Evolutionary conservation across 768 basidiomycete genomes (phyloP), one percentile per base, ranked within the genome.

Genomic region (Cyclocybe aegerita): DNA sequence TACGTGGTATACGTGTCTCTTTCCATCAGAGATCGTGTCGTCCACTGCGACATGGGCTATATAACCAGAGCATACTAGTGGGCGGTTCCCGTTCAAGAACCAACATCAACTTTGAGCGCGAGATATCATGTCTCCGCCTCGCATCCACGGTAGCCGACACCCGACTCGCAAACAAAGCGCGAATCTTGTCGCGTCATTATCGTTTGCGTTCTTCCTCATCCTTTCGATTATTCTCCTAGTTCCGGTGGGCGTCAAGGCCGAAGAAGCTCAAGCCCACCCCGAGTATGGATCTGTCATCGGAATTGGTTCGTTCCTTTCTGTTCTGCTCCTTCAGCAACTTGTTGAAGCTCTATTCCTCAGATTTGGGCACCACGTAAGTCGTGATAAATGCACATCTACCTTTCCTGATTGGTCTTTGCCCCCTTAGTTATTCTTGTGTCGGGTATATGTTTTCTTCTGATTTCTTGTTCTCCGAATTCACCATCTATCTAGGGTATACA

Each of bases 201-300:
- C 80, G 29, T 53, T 82, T 41, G 14, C 77, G 23, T 68, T 80
- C 46, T 58, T 85, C 64, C 55, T 77, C 51, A 60, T 86, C 62
- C 43, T 90, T 40, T 83, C 86, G 34, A 61, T 90, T 59, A 65
- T 90, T 59, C 80, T 82, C 61, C 69, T 92, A 43, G 82, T 81
- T 59, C 88, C 90, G n/a, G 70, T 78, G 10, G 71, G 75, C 14
- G 50, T 46, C 0, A 69, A 68, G 15, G 86, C 86, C 5, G 74
- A 81, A 39, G 78, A 75, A 9, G 41, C 37, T 11, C 52, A 42
- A 32, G 53, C 46, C 14, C 72, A 71, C 61, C 67, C 73, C 29
- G 83, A 88, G 60, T 88, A 86, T 64, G 91, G 91, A 11, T 83
- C 85, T 17, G 88, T 93, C 30, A 91, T 93, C 61, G 91, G 88